A percentile compares a stretch with the other conserved stretches of the same genome.
phyloP scores from a whole-genome alignment of 73 alveolate species.

The Stentor roeselii region DNA sequence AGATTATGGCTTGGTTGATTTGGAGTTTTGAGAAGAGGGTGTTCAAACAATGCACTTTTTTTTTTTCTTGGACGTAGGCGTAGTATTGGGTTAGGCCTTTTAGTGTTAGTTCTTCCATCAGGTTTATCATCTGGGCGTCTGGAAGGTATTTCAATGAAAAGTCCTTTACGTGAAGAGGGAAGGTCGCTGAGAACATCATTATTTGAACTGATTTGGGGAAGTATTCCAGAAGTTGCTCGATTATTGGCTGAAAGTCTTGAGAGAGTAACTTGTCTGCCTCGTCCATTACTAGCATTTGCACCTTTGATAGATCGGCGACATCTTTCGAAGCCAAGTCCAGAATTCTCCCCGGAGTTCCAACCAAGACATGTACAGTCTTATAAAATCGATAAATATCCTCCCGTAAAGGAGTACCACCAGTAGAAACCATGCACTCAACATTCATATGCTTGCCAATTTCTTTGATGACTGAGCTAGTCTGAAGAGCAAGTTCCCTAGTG shows the following conservation, averaged over 20 bases:
- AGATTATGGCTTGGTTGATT: constrained; percentile 90
- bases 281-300: constrained; percentile 90
- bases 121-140: constrained; percentile 67
- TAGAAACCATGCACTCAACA: constrained; percentile 57
- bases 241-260: constrained; percentile 70
- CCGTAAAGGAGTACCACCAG: constrained; percentile 78
- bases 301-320: constrained; percentile 53
- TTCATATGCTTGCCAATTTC: constrained; percentile 65
- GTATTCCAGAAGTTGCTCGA: constrained; percentile 66
- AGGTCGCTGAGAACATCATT: constrained; percentile 93
- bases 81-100: constrained; percentile 94
- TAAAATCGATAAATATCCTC: constrained; percentile 59
- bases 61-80: constrained; percentile 88
- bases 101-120: constrained; percentile 91
- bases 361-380: constrained; percentile 65
- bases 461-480: constrained; percentile 63
- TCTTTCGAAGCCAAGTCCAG: constrained; percentile 53
- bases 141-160: constrained; percentile 78
- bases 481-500: constrained; percentile 77
- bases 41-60: constrained; percentile 41
- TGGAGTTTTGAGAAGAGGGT: constrained; percentile 61
- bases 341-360: constrained; percentile 90
- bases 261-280: constrained; percentile 95
- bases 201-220: constrained; percentile 73
- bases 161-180: constrained; percentile 78